Conservation (phyloP, 768 basidiomycete species). For the Crucibulum laeve region DNA sequence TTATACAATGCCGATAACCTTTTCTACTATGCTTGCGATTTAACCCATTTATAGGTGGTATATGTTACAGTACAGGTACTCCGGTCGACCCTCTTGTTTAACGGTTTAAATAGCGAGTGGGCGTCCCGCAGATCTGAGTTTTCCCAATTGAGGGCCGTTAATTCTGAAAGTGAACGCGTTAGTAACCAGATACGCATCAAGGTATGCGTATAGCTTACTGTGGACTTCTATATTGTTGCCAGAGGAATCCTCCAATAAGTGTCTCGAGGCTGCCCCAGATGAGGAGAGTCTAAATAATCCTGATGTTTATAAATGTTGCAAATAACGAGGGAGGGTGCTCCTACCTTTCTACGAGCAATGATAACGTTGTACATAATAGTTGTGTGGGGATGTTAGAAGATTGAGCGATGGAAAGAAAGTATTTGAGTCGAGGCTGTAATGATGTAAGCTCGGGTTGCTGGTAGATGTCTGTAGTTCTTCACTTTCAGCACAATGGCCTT, state of each 20-base stretch:
- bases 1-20: too few species aligned
- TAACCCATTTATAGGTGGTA: too few species aligned
- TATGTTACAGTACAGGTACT: too few species aligned
- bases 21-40: too few species aligned
- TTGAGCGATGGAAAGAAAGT: background rate
- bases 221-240: slow-evolving; percentile 20
- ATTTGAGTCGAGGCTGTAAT: background rate
- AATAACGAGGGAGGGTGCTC: background rate
- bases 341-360: slow-evolving; percentile 21
- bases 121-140: too few species aligned
- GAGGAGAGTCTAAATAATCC: slow-evolving; percentile 22
- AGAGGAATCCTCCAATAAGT: slow-evolving; percentile 21
- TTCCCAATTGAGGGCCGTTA: too few species aligned
- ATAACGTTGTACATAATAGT: slow-evolving; percentile 17
- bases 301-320: background rate
- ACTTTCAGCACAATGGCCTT: too few species aligned
- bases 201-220: slow-evolving; percentile 11
- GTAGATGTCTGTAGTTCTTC: too few species aligned
- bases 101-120: too few species aligned
- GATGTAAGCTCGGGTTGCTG: too few species aligned
- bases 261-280: slow-evolving; percentile 31
- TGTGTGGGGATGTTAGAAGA: background rate
- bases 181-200: background rate
- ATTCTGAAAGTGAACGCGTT: background rate
- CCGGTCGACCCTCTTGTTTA: too few species aligned